Conservation (phyloP, 345 rosid genomes). For the Jatropha curcas region DNA sequence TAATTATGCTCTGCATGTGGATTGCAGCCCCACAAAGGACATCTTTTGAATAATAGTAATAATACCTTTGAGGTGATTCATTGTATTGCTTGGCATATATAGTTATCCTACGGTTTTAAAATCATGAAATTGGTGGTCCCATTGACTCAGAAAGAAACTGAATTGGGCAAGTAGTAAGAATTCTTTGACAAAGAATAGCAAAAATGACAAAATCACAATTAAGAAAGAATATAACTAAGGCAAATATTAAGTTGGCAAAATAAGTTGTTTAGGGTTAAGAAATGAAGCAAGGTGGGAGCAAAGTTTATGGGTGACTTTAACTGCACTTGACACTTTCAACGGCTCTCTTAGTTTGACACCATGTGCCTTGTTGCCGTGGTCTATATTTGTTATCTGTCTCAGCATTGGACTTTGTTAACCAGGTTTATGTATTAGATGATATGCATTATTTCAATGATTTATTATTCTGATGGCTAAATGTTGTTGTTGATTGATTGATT, state of each 20-base stretch:
- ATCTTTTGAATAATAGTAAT: too few species aligned
- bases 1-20: conserved; percentile 4
- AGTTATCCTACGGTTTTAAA: background rate
- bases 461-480: conserved; percentile 28
- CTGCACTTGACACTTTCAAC: background rate
- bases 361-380: background rate
- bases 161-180: too few species aligned
- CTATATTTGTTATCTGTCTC: background rate
- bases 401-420: background rate
- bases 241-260: background rate
- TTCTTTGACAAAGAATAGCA: background rate
- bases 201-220: background rate
- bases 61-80: background rate
- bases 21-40: background rate
- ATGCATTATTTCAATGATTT: background rate
- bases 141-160: too few species aligned
- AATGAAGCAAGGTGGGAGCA: background rate
- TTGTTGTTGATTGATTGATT: conserved; percentile 22
- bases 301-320: background rate
- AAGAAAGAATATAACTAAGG: background rate
- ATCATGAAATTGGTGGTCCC: background rate
- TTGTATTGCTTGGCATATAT: background rate
- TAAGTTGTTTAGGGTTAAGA: background rate
- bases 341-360: background rate
- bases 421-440: conserved; percentile 1